phyloP scores from a whole-genome alignment of 2,329 filamentous ascomycete genomes.

The Fusarium pseudonygamai region DNA sequence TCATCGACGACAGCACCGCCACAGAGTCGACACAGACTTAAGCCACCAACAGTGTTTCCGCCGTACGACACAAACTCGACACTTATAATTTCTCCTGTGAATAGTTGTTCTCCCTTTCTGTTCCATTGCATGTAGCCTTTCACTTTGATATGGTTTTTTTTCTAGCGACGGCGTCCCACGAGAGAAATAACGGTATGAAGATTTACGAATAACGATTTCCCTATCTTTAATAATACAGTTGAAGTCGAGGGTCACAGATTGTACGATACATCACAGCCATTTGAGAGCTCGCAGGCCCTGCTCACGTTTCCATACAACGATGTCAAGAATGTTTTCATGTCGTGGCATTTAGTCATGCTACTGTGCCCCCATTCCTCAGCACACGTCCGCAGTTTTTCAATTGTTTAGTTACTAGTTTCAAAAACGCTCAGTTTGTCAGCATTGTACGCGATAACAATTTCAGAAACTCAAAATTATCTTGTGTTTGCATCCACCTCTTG shows the following conservation, averaged over 20 bases:
- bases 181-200: constrained; percentile 33
- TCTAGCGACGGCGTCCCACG: constrained; percentile 31
- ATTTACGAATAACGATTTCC: constrained; percentile 41
- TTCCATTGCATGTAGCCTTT: constrained; percentile 27
- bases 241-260: constrained; percentile 34
- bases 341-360: constrained; percentile 28
- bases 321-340: constrained; percentile 25
- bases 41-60: background rate
- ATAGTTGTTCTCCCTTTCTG: background rate
- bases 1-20: constrained; percentile 26
- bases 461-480: constrained; percentile 37
- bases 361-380: background rate
- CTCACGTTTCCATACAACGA: constrained; percentile 10
- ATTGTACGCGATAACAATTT: constrained; percentile 38
- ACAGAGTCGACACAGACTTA: constrained; percentile 24
- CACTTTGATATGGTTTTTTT: constrained; percentile 15
- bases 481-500: constrained; percentile 34
- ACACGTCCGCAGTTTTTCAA: constrained; percentile 9
- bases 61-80: background rate
- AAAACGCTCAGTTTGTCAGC: constrained; percentile 43
- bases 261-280: constrained; percentile 34
- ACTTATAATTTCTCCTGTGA: background rate
- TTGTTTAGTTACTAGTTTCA: constrained; percentile 34
- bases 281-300: constrained; percentile 15
- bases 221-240: constrained; percentile 24